Percentiles rank a stretch among this genome's conserved stretches.
phyloP scores from a whole-genome alignment of 140 eudicot species.

The Oenanthe javanica region DNA sequence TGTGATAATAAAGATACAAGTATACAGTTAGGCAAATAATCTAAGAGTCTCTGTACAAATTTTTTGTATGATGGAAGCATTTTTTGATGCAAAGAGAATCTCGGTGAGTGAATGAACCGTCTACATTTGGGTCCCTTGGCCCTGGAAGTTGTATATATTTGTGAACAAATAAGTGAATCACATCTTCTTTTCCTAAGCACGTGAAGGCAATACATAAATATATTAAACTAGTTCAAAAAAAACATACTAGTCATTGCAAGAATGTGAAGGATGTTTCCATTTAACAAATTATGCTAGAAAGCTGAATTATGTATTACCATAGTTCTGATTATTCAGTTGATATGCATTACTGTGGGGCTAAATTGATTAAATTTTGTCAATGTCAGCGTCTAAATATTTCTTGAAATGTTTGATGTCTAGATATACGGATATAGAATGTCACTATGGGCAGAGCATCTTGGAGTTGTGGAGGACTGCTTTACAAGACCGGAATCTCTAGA shows the following conservation, averaged over 20 bases:
- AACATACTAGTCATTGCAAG: not conserved
- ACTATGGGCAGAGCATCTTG: slow-evolving; percentile 92
- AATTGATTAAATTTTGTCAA: not conserved
- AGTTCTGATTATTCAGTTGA: not conserved
- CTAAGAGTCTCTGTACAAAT: not conserved
- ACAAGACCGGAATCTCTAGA: slow-evolving; percentile 65
- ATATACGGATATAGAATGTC: slow-evolving; percentile 91
- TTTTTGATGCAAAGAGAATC: no score
- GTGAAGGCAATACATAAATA: not conserved
- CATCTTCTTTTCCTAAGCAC: not conserved
- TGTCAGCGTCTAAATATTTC: not conserved
- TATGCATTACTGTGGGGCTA: not conserved
- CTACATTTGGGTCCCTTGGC: not conserved
- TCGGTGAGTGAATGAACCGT: not conserved
- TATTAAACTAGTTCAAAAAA: not conserved
- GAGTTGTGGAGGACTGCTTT: slow-evolving; percentile 53
- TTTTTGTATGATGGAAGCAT: not conserved
- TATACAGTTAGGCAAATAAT: not conserved
- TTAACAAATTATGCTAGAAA: not conserved
- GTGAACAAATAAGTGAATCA: no score
- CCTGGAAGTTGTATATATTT: not conserved
- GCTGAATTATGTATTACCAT: not conserved
- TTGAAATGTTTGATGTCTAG: slow-evolving; percentile 21
- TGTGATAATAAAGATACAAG: not conserved
- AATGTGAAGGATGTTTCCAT: not conserved